Evolutionary conservation across 345 rosid species (phyloP), one percentile per base, ranked within the genome.

Genomic region (Ricinus communis): DNA sequence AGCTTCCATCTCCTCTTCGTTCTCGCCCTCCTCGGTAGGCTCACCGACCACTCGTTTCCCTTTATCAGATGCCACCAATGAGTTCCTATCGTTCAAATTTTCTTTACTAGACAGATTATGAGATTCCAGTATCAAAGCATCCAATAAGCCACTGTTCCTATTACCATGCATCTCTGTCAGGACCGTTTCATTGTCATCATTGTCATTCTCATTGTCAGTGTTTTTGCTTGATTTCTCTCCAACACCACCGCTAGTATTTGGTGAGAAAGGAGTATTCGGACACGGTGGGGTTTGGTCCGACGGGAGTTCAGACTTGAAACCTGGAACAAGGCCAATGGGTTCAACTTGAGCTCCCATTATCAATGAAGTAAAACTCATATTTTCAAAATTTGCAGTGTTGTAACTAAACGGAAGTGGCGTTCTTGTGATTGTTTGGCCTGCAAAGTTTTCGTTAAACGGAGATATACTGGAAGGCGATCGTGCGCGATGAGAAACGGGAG

Each of bases 101-200:
- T 77, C 73, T 30, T 77, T 73, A 0, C 83, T 70, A 50, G 82
- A 70, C 50, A 85, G 40, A 66, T 74, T 69, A 30, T 77, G 76
- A 49, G 92, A 76, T 78, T 89, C 94, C 77, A 80, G 72, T 70
- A 91, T 61, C 66, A 89, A 79, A 18, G 76, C 86, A 57, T 87
- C 92, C 72, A 87, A 66, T 54, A 87, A 68, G 30, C 89, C 94
- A 65, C 92, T 85, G 25, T 80, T 85, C 0, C 50, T 62, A 19
- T 50, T 52, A 21, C 53, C 64, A 5, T 43, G 18, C 25, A 61
- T 69, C 51, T 71, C 61, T 40, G 55, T 43, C 40, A 13, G 62
- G n/a, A 65, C 30, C 2, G 71, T 36, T 22, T 52, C 55, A 15
- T 30, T 46, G 67, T 65, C 61, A 62, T 72, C 66, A 28, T 67